These are phyloP conservation scores for Rhizopogon rudus DNA, from an alignment of 768 basidiomycete species.

Conservation along the genomic window DNA sequence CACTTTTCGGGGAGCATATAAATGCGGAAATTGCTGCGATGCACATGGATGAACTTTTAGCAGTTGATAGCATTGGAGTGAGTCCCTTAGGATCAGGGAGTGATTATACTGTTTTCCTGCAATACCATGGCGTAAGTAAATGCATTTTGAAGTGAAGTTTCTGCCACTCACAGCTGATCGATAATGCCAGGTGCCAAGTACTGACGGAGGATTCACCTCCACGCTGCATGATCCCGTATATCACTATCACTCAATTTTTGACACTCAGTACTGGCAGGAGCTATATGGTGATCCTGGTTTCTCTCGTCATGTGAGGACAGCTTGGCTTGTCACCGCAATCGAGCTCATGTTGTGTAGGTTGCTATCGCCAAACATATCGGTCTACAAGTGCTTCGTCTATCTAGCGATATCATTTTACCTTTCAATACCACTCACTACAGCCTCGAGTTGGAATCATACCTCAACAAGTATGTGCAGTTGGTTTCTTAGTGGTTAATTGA, in stretches of 20 bases:
- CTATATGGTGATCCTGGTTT: conserved; percentile 63
- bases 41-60: conserved; percentile 16
- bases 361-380: conserved; percentile 58
- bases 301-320: conserved; percentile 43
- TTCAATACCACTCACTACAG: conserved; percentile 69
- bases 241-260: conserved; percentile 60
- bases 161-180: not conserved
- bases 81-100: conserved; percentile 45
- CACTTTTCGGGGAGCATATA: conserved; percentile 31
- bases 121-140: conserved; percentile 43
- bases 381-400: conserved; percentile 47
- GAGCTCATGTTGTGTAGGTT: conserved; percentile 27
- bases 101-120: conserved; percentile 62
- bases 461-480: conserved; percentile 38
- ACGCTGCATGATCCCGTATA: conserved; percentile 44
- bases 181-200: conserved; percentile 20
- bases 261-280: conserved; percentile 55
- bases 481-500: not conserved
- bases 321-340: not conserved
- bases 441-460: conserved; percentile 46
- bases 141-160: not conserved
- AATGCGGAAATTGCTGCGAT: conserved; percentile 23
- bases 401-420: conserved; percentile 52
- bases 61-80: conserved; percentile 24
- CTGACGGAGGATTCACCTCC: conserved; percentile 30